Percentiles rank a stretch among this genome's conserved stretches.
Evolutionary conservation across 2,329 filamentous ascomycete genomes (phyloP).

Genomic region (Bipolaris gigantea): DNA sequence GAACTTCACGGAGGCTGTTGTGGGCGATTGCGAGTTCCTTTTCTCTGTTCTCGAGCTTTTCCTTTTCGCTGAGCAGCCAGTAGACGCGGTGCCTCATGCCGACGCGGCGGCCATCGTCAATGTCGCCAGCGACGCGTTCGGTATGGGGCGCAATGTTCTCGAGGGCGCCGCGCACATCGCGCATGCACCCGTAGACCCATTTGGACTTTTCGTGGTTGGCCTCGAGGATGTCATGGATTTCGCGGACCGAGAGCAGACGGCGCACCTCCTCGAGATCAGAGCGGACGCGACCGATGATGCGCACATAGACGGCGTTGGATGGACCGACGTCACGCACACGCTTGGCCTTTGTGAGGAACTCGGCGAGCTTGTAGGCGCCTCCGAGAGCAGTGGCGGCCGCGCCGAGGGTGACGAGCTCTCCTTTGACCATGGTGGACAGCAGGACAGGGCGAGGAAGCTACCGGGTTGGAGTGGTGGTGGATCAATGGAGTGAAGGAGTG

Average conservation of each 20-base stretch:
- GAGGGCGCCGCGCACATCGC: constrained; percentile 41
- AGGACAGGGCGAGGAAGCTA: constrained; percentile 11
- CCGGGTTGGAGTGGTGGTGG: constrained; percentile 8
- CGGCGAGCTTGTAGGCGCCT: constrained; percentile 44
- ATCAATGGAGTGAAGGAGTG: constrained; percentile 27
- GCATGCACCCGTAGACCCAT: constrained; percentile 45
- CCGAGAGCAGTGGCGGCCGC: constrained; percentile 39
- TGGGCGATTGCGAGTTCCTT: constrained; percentile 42
- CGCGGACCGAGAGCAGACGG: constrained; percentile 42
- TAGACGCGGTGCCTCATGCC: constrained; percentile 42
- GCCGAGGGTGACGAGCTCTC: constrained; percentile 38
- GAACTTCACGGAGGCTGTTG: constrained; percentile 40
- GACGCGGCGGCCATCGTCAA: constrained; percentile 40
- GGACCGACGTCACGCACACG: constrained; percentile 42
- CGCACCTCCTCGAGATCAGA: constrained; percentile 44
- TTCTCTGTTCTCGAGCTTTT: constrained; percentile 44
- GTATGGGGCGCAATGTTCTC: constrained; percentile 45
- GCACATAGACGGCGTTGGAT: constrained; percentile 45
- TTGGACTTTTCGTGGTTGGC: constrained; percentile 42
- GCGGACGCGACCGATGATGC: constrained; percentile 43
- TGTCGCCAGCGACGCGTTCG: constrained; percentile 40
- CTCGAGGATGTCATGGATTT: constrained; percentile 44
- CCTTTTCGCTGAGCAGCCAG: constrained; percentile 46
- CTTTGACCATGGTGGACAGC: constrained; percentile 36
- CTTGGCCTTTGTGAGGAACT: constrained; percentile 43